Evolutionary conservation across 495 filamentous ascomycete genomes (phyloP).

Genomic region (Neurospora sp.): DNA sequence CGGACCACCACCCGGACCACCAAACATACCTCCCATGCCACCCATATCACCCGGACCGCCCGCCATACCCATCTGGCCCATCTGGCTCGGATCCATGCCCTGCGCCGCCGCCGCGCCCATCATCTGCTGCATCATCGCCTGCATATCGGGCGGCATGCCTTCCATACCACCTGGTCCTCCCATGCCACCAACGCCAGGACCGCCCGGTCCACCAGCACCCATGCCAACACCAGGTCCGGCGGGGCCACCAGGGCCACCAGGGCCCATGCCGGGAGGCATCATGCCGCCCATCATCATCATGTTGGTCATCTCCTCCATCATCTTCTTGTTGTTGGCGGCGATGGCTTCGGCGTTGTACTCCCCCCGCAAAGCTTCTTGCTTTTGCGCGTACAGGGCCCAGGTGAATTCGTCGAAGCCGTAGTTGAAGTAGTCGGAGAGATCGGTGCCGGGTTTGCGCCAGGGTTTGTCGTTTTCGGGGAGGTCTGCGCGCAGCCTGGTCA

Average conservation of each 20-base stretch:
- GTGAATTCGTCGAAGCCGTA: conserved; percentile 99
- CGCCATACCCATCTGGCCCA: conserved; percentile 44
- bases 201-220: not conserved
- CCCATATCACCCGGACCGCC: conserved; percentile 9
- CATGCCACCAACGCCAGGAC: conserved; percentile 1
- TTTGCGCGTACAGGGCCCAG: conserved; percentile 88
- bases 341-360: conserved; percentile 50
- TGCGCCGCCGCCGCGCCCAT: conserved; percentile 41
- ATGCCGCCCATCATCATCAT: conserved; percentile 75
- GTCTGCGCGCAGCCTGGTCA: conserved; percentile 33
- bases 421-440: conserved; percentile 96
- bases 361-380: conserved; percentile 67
- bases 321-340: conserved; percentile 66
- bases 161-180: conserved; percentile 46
- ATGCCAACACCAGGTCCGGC: not conserved
- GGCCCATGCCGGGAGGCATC: conserved; percentile 33
- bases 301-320: conserved; percentile 80
- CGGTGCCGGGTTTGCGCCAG: conserved; percentile 92
- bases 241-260: conserved; percentile 1
- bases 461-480: conserved; percentile 80
- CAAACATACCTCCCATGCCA: conserved; percentile 40
- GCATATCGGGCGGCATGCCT: conserved; percentile 67
- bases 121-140: conserved; percentile 73
- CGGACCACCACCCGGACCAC: conserved; percentile 29
- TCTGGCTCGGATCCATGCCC: conserved; percentile 72